These are phyloP conservation scores for Stentor coeruleus DNA, from an alignment of 73 alveolate genomes.

Conservation along the genomic window DNA sequence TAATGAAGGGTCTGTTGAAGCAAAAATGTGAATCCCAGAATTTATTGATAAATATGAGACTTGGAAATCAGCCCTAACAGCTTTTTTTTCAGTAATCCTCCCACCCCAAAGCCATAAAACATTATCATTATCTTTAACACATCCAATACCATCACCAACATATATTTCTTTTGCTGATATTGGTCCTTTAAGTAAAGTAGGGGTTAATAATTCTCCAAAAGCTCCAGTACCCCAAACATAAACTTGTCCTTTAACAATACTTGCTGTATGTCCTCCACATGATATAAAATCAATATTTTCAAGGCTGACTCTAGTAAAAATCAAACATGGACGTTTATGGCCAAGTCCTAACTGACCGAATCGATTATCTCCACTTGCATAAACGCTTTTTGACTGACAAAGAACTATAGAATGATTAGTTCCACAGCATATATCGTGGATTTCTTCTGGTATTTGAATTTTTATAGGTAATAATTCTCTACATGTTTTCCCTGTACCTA, in stretches of 20 bases:
- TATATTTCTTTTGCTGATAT: not conserved
- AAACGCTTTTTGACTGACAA: not conserved
- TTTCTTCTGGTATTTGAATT: slow-evolving; percentile 24
- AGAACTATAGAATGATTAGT: not conserved
- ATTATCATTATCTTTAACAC: not conserved
- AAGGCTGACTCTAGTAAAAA: not conserved
- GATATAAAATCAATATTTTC: not conserved
- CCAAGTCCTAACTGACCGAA: slow-evolving; percentile 32
- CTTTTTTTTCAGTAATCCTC: not conserved
- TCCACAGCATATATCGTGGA: slow-evolving; percentile 16
- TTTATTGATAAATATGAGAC: not conserved
- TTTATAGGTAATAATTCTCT: slow-evolving; percentile 22
- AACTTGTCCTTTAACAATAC: not conserved
- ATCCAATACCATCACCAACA: slow-evolving; percentile 11
- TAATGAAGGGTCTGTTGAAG: not conserved
- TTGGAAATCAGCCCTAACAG: not conserved
- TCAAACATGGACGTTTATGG: not conserved
- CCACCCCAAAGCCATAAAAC: slow-evolving; percentile 27
- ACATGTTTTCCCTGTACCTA: slow-evolving; percentile 17
- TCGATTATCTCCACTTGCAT: slow-evolving; percentile 19
- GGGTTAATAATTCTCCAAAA: slow-evolving; percentile 24
- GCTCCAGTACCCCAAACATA: slow-evolving; percentile 29
- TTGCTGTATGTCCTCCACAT: slow-evolving; percentile 26
- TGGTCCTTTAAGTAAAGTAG: not conserved
- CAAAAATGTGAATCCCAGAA: not conserved